Base-by-base conservation (phyloP, 129 eudicot species). In the Flaveria sonorensis region DNA sequence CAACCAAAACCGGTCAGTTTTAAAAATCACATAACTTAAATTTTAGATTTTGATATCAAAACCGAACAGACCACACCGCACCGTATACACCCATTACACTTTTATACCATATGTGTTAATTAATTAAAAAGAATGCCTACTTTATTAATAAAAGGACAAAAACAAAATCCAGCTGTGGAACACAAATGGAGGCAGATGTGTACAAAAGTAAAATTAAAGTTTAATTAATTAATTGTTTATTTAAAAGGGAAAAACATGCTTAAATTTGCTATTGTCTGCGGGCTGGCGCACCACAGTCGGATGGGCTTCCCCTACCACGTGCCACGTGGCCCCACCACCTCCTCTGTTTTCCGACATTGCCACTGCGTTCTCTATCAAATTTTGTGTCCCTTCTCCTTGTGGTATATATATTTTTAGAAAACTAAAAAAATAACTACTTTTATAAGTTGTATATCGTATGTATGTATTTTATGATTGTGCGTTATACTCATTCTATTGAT, bases 301-400 rank as follows among this genome's bases (percentile, higher is more conserved):
- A 45, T 62, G 11, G 45, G 0, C 68, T 30, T 10, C 9, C 45
- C 68, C 20, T 62, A 30, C 45, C 68, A 62, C 68, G 10, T 62
- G 68, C 11, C 68, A 62, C 68, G 68, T 62, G 68, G 43, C 5
- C 40, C 67, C 68, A 62, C 45, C 68, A 30, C 45, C 68, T 14
- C 68, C 20, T 28, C 45, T 62, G 11, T 62, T 30, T 30, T 12
- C 45, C 68, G 68, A 62, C 68, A 62, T 15, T 19, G 20, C 67
- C 16, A 21, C 39, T 61, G 40, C 26, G 40, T 61, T 11, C 67
- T 61, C 18, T 61, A 61, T 61, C 11, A 62, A 62, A 28, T 62
- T 62, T 11, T 24, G 66, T 24, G 66, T 60, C 24, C 66, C n/a
- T 56, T 3, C 30, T 56, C 28, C 0, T 45, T 9, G 48, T 45